Evolutionary conservation across 2,329 filamentous ascomycete species (phyloP).

Genomic region (Neonectria faginata): DNA sequence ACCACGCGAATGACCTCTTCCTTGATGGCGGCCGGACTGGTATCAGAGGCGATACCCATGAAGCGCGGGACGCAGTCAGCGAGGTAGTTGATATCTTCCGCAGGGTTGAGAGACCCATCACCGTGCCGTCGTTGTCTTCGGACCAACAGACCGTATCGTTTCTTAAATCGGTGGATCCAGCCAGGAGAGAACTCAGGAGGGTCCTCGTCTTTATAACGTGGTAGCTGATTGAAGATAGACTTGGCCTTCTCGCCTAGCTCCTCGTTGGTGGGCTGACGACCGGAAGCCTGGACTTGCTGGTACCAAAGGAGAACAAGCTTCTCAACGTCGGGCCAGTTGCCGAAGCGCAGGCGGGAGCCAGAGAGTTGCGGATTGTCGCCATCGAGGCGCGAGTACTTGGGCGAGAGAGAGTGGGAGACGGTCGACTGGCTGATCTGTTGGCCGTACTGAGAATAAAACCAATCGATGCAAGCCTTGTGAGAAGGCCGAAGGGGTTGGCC

Average conservation of each 20-base stretch:
- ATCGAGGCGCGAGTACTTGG: conserved; percentile 72
- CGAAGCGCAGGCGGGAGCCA: conserved; percentile 71
- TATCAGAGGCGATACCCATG: conserved; percentile 68
- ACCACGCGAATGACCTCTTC: conserved; percentile 68
- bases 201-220: conserved; percentile 70
- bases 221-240: conserved; percentile 67
- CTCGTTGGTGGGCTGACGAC: conserved; percentile 71
- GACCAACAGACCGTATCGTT: conserved; percentile 69
- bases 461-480: conserved; percentile 73
- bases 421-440: conserved; percentile 73
- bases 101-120: conserved; percentile 59
- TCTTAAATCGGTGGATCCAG: conserved; percentile 75
- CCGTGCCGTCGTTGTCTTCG: conserved; percentile 66
- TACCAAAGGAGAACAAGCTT: conserved; percentile 69
- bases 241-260: conserved; percentile 73
- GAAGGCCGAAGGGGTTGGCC: conserved; percentile 67
- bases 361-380: conserved; percentile 69
- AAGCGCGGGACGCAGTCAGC: conserved; percentile 70
- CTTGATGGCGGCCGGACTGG: conserved; percentile 69
- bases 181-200: conserved; percentile 72
- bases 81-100: conserved; percentile 69
- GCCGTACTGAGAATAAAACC: conserved; percentile 69
- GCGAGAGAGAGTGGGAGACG: conserved; percentile 71
- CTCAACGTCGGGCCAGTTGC: conserved; percentile 73
- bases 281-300: conserved; percentile 62